These are phyloP conservation scores for Holtermanniella nyarrowii DNA, from an alignment of 768 basidiomycete species.

Conservation along the genomic window DNA sequence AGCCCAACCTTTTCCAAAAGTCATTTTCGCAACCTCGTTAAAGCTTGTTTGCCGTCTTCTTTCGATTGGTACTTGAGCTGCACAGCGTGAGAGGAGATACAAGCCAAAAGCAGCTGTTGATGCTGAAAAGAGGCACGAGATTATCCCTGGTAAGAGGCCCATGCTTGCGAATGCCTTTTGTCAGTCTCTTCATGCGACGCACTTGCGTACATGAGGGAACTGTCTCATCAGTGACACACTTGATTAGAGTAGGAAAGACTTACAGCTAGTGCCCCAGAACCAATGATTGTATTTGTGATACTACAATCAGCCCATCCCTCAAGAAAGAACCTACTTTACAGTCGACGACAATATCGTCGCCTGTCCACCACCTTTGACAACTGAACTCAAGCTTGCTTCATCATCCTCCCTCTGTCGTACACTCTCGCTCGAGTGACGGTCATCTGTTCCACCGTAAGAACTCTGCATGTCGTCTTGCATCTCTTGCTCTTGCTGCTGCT, in stretches of 20 bases:
- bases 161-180: slow-evolving; percentile 68
- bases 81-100: slow-evolving; percentile 77
- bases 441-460: background rate
- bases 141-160: slow-evolving; percentile 77
- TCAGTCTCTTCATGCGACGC: background rate
- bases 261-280: slow-evolving; percentile 55
- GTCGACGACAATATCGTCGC: slow-evolving; percentile 26
- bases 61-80: slow-evolving; percentile 50
- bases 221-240: background rate
- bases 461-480: background rate
- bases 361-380: slow-evolving; percentile 9
- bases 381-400: background rate
- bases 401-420: background rate
- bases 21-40: slow-evolving; percentile 50
- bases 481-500: background rate
- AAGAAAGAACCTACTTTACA: slow-evolving; percentile 9
- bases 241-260: too few species aligned
- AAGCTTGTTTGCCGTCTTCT: slow-evolving; percentile 32
- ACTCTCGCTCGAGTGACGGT: background rate
- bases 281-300: slow-evolving; percentile 80
- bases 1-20: slow-evolving; percentile 58
- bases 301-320: background rate
- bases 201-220: background rate
- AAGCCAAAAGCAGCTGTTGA: slow-evolving; percentile 68
- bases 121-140: slow-evolving; percentile 78